These are phyloP conservation scores for Pichia sorboxylosa DNA, from an alignment of 1,139 yeast species.

Conservation along the genomic window DNA sequence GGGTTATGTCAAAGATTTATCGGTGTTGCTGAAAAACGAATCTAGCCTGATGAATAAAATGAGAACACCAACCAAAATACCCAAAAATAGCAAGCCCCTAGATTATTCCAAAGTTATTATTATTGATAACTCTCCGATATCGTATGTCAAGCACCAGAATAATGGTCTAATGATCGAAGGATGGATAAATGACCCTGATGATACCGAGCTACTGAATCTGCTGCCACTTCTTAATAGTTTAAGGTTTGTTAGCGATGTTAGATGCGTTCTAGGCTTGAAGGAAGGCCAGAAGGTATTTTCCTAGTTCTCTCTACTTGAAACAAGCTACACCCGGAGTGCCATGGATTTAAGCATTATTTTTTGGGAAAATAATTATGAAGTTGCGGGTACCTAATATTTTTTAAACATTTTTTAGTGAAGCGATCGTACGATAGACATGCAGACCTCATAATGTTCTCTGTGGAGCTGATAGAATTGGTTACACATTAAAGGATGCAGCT, in stretches of 20 bases:
- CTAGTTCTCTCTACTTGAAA: not conserved
- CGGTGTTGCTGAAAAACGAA: constrained; percentile 23
- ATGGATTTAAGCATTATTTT: no score
- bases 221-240: constrained; percentile 74
- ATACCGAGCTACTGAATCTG: constrained; percentile 65
- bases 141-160: constrained; percentile 71
- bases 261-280: constrained; percentile 64
- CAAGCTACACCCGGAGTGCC: not conserved
- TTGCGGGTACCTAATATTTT: no score
- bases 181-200: constrained; percentile 93
- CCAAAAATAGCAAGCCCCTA: constrained; percentile 1
- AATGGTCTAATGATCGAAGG: constrained; percentile 93
- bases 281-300: constrained; percentile 60
- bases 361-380: no score
- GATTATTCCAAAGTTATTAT: constrained; percentile 68
- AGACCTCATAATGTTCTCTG: no score
- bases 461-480: no score
- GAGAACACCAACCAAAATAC: not conserved
- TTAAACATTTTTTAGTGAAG: no score
- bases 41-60: not conserved
- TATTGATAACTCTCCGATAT: constrained; percentile 84
- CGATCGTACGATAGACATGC: no score
- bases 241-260: constrained; percentile 76
- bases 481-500: no score
- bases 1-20: constrained; percentile 78